A percentile compares a stretch with the other conserved stretches of the same genome.
Evolutionary conservation across 75 land plant species (phyloP).

Genomic region (Cupressus sempervirens): DNA sequence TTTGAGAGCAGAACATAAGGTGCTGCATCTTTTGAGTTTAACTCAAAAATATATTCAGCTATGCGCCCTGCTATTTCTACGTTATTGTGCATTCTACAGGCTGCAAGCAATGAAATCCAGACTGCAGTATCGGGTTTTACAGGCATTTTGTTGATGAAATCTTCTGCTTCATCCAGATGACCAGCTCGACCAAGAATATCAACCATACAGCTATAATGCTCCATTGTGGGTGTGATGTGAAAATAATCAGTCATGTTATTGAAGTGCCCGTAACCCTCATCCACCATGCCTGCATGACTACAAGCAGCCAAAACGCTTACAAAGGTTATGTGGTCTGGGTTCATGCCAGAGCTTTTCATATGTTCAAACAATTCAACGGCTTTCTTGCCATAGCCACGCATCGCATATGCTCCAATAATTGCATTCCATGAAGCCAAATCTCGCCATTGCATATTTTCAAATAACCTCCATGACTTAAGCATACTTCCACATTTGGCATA

Average conservation of each 20-base stretch:
- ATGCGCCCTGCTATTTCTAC: conserved; percentile 38
- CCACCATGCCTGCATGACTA: conserved; percentile 6
- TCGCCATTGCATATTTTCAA: conserved; percentile 9
- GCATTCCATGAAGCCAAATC: conserved; percentile 13
- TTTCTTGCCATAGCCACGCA: conserved; percentile 38
- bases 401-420: conserved; percentile 26
- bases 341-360: conserved; percentile 31
- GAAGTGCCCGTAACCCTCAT: not conserved
- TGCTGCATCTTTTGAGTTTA: conserved; percentile 40
- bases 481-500: conserved; percentile 23
- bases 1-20: conserved; percentile 51
- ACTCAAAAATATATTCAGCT: conserved; percentile 24
- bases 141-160: conserved; percentile 34
- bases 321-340: conserved; percentile 15
- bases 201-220: conserved; percentile 12
- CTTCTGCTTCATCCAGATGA: not conserved
- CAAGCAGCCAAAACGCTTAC: conserved; percentile 6
- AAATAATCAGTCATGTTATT: not conserved
- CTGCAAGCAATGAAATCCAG: conserved; percentile 45
- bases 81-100: conserved; percentile 32
- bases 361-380: conserved; percentile 26
- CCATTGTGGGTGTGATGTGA: conserved; percentile 4
- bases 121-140: conserved; percentile 32
- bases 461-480: conserved; percentile 9
- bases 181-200: conserved; percentile 14